phyloP scores from a whole-genome alignment of 352 stramenopile species.

The Peronospora farinosa region DNA sequence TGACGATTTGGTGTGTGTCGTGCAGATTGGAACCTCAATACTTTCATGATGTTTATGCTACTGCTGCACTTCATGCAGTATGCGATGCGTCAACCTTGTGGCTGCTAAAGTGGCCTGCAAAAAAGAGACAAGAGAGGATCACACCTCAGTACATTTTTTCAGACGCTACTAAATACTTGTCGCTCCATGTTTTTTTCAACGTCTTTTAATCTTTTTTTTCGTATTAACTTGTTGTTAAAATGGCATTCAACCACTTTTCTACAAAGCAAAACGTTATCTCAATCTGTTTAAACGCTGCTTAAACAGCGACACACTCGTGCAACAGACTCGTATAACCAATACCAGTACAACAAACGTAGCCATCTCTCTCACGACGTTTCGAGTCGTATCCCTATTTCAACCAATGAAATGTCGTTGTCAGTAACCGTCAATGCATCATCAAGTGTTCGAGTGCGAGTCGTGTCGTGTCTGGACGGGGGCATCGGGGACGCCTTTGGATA shows the following conservation, averaged over 20 bases:
- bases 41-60: constrained; percentile 80
- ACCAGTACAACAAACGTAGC: too few species aligned
- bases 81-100: constrained; percentile 76
- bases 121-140: constrained; percentile 1
- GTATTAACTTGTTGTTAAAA: too few species aligned
- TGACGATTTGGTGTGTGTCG: constrained; percentile 6
- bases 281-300: too few species aligned
- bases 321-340: too few species aligned
- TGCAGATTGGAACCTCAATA: constrained; percentile 77
- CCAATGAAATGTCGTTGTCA: constrained; percentile 16
- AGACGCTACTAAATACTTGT: constrained; percentile 3
- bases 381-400: constrained; percentile 2
- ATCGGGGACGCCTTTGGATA: constrained; percentile 19
- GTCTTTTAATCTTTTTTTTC: constrained; percentile 32
- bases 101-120: constrained; percentile 42
- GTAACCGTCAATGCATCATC: constrained; percentile 3
- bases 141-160: background rate
- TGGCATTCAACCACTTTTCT: too few species aligned
- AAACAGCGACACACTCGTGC: too few species aligned
- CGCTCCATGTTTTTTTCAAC: constrained; percentile 24
- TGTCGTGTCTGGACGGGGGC: constrained; percentile 46
- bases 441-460: constrained; percentile 29
- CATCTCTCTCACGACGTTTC: constrained; percentile 32
- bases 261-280: too few species aligned
- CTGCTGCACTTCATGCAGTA: constrained; percentile 86